Evolutionary conservation across 2,329 filamentous ascomycete genomes (phyloP).

Genomic region (Xylariales sp.): DNA sequence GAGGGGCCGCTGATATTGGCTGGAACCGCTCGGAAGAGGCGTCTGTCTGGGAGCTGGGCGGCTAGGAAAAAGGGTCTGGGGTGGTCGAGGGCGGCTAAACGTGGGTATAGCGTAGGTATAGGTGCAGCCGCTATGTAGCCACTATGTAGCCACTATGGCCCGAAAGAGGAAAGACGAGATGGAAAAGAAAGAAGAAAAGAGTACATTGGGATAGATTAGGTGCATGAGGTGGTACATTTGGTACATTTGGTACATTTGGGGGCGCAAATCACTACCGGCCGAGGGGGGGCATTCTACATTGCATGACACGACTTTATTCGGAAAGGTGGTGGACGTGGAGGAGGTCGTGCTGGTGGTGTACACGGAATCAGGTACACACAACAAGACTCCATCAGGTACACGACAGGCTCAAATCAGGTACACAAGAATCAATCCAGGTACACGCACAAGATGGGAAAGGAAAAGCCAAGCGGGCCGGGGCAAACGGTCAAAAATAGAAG

Average conservation of each 20-base stretch:
- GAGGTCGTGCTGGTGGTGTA: no score
- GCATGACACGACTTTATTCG: no score
- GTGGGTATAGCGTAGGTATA: neutral
- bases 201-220: no score
- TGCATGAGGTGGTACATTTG: no score
- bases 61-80: constrained; percentile 51
- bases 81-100: constrained; percentile 40
- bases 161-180: constrained; percentile 20
- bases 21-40: constrained; percentile 55
- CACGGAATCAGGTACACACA: no score
- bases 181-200: no score
- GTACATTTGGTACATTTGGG: constrained; percentile 33
- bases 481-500: constrained; percentile 50
- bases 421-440: constrained; percentile 21
- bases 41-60: constrained; percentile 62
- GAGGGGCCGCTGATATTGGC: constrained; percentile 64
- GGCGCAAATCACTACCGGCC: constrained; percentile 29
- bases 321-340: no score
- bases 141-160: neutral
- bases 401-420: no score
- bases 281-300: no score
- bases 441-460: constrained; percentile 14
- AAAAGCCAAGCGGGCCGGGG: constrained; percentile 32
- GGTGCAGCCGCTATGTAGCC: no score
- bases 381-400: no score